phyloP scores from a whole-genome alignment of 495 filamentous ascomycete species.

The Neurospora cerealis region DNA sequence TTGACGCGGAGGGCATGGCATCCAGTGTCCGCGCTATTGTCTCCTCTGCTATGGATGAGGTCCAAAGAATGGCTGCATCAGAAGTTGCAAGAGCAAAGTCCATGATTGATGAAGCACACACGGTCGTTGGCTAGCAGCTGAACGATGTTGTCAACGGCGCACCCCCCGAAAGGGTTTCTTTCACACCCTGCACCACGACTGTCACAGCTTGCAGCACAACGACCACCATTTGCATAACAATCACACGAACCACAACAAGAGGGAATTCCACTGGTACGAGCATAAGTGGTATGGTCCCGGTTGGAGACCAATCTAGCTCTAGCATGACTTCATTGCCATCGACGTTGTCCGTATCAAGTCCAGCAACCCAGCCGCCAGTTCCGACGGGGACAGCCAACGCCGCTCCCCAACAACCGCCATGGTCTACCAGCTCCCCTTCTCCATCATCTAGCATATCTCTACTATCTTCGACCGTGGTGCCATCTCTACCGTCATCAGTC shows the following conservation, averaged over 20 bases:
- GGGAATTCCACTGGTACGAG: not conserved
- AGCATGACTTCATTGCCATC: not conserved
- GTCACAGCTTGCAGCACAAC: conserved; percentile 10
- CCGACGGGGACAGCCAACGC: not conserved
- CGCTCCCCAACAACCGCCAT: not conserved
- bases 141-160: conserved; percentile 2
- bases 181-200: conserved; percentile 11
- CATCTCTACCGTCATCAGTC: not conserved
- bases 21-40: conserved; percentile 11
- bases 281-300: not conserved
- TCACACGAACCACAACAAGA: conserved; percentile 1
- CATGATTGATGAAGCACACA: conserved; percentile 9
- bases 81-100: conserved; percentile 10
- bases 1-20: conserved; percentile 8
- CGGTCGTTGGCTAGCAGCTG: conserved; percentile 7
- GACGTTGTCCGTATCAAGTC: not conserved
- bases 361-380: not conserved
- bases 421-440: not conserved
- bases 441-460: not conserved
- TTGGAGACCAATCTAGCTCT: not conserved
- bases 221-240: conserved; percentile 4
- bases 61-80: conserved; percentile 7
- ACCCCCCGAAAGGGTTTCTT: conserved; percentile 5
- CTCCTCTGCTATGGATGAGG: conserved; percentile 8
- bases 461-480: not conserved